phyloP scores from a whole-genome alignment of 352 stramenopile species.

The Phytophthora pluvialis region DNA sequence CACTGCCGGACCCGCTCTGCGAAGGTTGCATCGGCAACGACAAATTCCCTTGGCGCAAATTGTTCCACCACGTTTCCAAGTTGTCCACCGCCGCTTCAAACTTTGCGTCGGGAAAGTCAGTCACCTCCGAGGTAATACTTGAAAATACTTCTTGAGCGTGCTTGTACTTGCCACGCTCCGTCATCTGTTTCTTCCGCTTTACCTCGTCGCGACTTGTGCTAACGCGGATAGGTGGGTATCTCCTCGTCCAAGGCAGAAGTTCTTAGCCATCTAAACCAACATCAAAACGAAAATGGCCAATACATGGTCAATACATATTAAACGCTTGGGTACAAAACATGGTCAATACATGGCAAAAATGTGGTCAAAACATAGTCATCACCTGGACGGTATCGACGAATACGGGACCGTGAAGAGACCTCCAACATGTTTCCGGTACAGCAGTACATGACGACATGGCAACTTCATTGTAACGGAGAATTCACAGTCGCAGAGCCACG shows the following conservation, averaged over 20 bases:
- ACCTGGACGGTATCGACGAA: constrained; percentile 7
- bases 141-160: too few species aligned
- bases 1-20: too few species aligned
- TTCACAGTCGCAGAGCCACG: constrained; percentile 2
- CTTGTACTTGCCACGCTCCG: constrained; percentile 6
- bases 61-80: not conserved
- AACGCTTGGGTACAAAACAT: not conserved
- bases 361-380: constrained; percentile 3
- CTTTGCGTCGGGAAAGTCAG: not conserved
- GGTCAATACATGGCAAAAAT: not conserved
- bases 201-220: not conserved
- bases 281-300: not conserved
- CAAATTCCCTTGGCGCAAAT: not conserved
- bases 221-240: not conserved
- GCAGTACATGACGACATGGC: constrained; percentile 4
- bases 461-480: constrained; percentile 11
- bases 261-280: not conserved
- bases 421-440: not conserved
- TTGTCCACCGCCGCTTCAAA: not conserved
- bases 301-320: not conserved
- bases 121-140: not conserved
- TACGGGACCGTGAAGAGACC: constrained; percentile 5
- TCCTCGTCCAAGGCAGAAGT: constrained; percentile 1
- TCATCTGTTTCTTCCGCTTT: constrained; percentile 14
- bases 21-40: too few species aligned